Percentiles rank a stretch among this genome's conserved stretches.
Conservation (phyloP, 768 basidiomycete species). For the Coprinopsis marcescibilis region DNA sequence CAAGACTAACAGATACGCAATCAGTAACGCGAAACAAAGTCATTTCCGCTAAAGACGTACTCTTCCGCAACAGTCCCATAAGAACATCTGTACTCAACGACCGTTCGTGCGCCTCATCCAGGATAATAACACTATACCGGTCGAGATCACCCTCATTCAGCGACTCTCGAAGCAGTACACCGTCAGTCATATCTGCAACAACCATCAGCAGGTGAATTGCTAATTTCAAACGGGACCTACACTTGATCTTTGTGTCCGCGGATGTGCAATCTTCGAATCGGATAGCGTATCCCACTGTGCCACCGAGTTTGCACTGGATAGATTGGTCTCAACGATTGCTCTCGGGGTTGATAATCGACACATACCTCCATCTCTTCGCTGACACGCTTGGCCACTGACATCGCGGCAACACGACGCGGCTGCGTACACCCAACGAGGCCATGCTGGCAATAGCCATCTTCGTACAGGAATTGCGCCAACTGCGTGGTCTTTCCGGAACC, state of each 20-base stretch:
- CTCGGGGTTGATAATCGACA: conserved; percentile 3
- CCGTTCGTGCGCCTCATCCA: conserved; percentile 99
- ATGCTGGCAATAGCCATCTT: conserved; percentile 89
- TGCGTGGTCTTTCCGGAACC: conserved; percentile 99
- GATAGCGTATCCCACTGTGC: conserved; percentile 92
- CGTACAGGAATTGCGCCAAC: conserved; percentile 90
- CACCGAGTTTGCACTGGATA: conserved; percentile 77
- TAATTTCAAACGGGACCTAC: conserved; percentile 38
- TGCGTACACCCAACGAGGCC: conserved; percentile 97
- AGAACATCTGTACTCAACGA: conserved; percentile 96
- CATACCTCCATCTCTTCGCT: conserved; percentile 97
- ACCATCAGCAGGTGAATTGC: conserved; percentile 4
- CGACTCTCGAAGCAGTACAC: conserved; percentile 96
- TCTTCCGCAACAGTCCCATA: conserved; percentile 93
- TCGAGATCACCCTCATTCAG: conserved; percentile 98
- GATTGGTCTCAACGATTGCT: conserved; percentile 5
- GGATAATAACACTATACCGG: conserved; percentile 91
- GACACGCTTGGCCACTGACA: conserved; percentile 99
- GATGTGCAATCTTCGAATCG: conserved; percentile 98
- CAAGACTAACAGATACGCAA: conserved; percentile 44
- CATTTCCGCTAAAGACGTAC: conserved; percentile 39
- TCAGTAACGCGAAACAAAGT: neutral
- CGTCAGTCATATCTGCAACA: conserved; percentile 91
- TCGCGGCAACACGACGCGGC: conserved; percentile 96
- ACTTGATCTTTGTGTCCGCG: conserved; percentile 93